phyloP scores from a whole-genome alignment of 75 land plant species.

The Pinus tabuliformis region DNA sequence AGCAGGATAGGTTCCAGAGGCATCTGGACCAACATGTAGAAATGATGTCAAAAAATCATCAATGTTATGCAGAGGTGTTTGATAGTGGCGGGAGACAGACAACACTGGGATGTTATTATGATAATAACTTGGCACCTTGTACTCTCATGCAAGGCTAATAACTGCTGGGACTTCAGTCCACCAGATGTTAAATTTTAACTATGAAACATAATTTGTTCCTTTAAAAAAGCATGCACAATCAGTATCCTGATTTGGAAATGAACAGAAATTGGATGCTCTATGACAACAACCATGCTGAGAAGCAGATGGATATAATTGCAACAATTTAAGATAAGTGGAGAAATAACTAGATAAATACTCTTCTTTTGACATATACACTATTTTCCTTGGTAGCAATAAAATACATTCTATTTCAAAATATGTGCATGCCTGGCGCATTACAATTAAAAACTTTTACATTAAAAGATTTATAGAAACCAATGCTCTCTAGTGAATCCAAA shows the following conservation, averaged over 20 bases:
- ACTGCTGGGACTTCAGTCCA: background rate
- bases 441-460: background rate
- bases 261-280: background rate
- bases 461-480: background rate
- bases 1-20: background rate
- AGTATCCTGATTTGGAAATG: background rate
- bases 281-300: background rate
- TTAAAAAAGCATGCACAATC: background rate
- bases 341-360: slow-evolving; percentile 5
- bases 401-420: background rate
- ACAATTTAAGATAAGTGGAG: background rate
- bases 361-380: background rate
- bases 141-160: background rate
- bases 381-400: background rate
- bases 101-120: background rate
- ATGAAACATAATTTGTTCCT: background rate
- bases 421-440: background rate
- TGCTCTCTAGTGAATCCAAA: background rate
- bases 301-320: background rate
- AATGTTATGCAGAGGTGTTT: slow-evolving; percentile 2
- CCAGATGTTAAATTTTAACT: background rate
- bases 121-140: background rate
- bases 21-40: background rate
- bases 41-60: background rate
- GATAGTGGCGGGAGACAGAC: background rate